Evolutionary conservation across 106 monocot genomes (phyloP).

Genomic region (Chionographis japonica): DNA sequence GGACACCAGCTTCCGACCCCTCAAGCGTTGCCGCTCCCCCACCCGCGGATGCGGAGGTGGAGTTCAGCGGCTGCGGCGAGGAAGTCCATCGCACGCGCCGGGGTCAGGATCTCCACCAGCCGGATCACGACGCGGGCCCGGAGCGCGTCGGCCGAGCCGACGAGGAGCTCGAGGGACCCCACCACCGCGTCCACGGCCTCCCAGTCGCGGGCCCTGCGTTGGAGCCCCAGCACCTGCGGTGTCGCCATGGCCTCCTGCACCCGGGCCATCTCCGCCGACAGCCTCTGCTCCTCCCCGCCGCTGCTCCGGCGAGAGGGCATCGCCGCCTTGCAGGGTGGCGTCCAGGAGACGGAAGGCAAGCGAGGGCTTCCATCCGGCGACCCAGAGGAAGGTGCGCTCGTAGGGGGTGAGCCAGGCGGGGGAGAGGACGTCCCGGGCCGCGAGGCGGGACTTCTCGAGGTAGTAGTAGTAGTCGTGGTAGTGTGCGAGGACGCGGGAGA

Average conservation of each 20-base stretch:
- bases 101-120: slow-evolving; percentile 11
- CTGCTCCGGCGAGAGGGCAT: slow-evolving; percentile 3
- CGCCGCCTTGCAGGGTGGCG: neutral
- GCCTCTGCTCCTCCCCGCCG: slow-evolving; percentile 2
- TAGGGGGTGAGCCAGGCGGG: slow-evolving; percentile 19
- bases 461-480: slow-evolving; percentile 36
- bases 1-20: no score
- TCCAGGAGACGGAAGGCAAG: slow-evolving; percentile 16
- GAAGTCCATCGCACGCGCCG: slow-evolving; percentile 17
- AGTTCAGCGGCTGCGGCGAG: slow-evolving; percentile 9
- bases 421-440: slow-evolving; percentile 12
- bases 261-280: slow-evolving; percentile 11
- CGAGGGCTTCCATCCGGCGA: slow-evolving; percentile 20
- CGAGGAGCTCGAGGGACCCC: neutral
- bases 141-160: slow-evolving; percentile 5
- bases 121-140: slow-evolving; percentile 1
- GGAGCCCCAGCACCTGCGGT: slow-evolving; percentile 12
- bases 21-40: neutral
- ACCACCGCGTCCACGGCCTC: slow-evolving; percentile 5
- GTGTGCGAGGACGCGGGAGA: slow-evolving; percentile 11
- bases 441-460: slow-evolving; percentile 16
- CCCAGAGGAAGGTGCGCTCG: slow-evolving; percentile 33
- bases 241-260: slow-evolving; percentile 25
- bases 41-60: slow-evolving; percentile 6
- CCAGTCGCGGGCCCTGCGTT: neutral